Evolutionary conservation across 108 stramenopile species (phyloP).

Genomic region (Nitzschia putrida): DNA sequence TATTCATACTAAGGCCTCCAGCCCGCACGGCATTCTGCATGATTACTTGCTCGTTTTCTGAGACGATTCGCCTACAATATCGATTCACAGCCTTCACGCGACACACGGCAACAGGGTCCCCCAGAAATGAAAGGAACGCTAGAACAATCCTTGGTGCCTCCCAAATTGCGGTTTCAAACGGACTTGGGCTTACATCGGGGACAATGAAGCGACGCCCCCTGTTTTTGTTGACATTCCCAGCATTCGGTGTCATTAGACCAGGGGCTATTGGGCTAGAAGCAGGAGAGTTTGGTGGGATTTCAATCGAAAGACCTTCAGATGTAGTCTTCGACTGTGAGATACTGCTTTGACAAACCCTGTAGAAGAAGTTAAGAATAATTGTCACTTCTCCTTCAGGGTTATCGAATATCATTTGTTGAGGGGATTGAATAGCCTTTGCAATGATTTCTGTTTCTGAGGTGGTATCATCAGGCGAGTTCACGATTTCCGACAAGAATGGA

Average conservation of each 20-base stretch:
- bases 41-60: conserved; percentile 73
- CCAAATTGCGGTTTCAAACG: conserved; percentile 70
- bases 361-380: conserved; percentile 27
- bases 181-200: conserved; percentile 58
- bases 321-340: not conserved
- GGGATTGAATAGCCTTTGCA: not conserved
- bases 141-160: conserved; percentile 66
- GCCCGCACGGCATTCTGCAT: conserved; percentile 80
- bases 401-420: conserved; percentile 37
- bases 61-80: conserved; percentile 61
- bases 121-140: conserved; percentile 68
- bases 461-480: conserved; percentile 16
- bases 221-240: not conserved
- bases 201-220: conserved; percentile 18
- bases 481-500: conserved; percentile 56
- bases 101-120: conserved; percentile 81
- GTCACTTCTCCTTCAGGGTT: conserved; percentile 18
- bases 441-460: not conserved
- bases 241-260: conserved; percentile 4
- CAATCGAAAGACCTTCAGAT: not conserved
- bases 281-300: not conserved
- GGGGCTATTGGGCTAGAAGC: too few species aligned
- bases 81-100: conserved; percentile 69
- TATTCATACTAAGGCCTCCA: conserved; percentile 76
- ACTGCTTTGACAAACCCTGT: conserved; percentile 20